phyloP scores from a whole-genome alignment of 768 basidiomycete species.

The Coprinopsis strossmayeri region DNA sequence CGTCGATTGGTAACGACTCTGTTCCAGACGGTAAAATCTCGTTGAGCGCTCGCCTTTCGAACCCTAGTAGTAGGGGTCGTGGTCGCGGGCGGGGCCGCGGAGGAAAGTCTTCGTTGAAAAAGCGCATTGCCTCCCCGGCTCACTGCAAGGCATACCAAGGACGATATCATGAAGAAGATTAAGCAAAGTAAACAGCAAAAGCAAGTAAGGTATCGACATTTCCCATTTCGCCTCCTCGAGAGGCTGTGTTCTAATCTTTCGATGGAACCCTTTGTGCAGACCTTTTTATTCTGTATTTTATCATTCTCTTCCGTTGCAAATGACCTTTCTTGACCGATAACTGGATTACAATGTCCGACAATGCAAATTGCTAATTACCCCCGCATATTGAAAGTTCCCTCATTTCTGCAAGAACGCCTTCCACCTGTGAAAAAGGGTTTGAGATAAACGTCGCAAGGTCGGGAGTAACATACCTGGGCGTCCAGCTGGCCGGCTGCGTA shows the following conservation, averaged over 20 bases:
- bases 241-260: too few species aligned
- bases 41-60: background rate
- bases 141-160: too few species aligned
- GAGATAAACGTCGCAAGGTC: background rate
- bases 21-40: too few species aligned
- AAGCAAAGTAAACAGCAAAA: too few species aligned
- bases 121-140: slow-evolving; percentile 3
- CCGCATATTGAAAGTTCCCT: slow-evolving; percentile 92
- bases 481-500: slow-evolving; percentile 97
- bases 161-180: too few species aligned
- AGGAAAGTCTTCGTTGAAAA: too few species aligned
- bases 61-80: background rate
- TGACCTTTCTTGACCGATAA: background rate
- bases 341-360: background rate
- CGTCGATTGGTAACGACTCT: too few species aligned
- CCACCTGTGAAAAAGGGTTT: slow-evolving; percentile 50
- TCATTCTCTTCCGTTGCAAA: background rate
- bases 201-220: too few species aligned
- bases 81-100: slow-evolving; percentile 4
- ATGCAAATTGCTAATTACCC: slow-evolving; percentile 28
- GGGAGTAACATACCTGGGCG: slow-evolving; percentile 61
- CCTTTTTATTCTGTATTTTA: background rate
- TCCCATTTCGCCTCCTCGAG: too few species aligned
- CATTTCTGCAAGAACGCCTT: slow-evolving; percentile 96
- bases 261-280: too few species aligned